Base-by-base conservation (phyloP, 2,329 filamentous ascomycete species). In the Lecanoromycetidae sp. region DNA sequence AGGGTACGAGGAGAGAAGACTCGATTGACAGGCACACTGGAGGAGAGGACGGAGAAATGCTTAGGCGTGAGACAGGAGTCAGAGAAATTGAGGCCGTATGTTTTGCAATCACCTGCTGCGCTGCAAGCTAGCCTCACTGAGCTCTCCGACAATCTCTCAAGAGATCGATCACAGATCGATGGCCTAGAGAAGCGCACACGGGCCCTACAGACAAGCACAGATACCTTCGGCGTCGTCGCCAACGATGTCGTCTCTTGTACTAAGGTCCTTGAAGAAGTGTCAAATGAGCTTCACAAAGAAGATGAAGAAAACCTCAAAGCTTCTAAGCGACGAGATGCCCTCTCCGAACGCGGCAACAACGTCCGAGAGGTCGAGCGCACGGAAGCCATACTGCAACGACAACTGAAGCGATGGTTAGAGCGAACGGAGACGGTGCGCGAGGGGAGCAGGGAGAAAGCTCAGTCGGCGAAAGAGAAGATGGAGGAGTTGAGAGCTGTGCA, bases 291-390 rank as follows among this genome's bases (percentile, higher is more conserved):
- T 4, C 70, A 79, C 37, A 93, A 90, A 62, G 90, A 96, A 64
- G 90, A 96, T 37, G 88, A 96, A 49, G 88, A 94, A 63, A 78
- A 85, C 56, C 75, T 80, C 7, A 79, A 84, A 52, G 90, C 88
- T 47, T 75, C 80, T 8, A 79, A 80, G 59, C 90, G 95, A 60
- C 76, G 83, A 46, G 91, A 98, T 56, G 85, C 86, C 2, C 76
- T 98, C 4, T 82, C 84, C 2, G 88, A 95, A 61, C 77, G 87
- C 49, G 84, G 84, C 39, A 93, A 91, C 57, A 93, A 86, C 57
- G 87, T 93, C 15, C 79, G 86, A 52, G 88, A 96, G 63, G 84
- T 96, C 3, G 91, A 96, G 63, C 76, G 90, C 50, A 84, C 85
- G 15, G 88, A 96, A 68, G 76, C 80, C 15, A 71, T 95, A 55